Conservation (phyloP, 2,329 filamentous ascomycete species). For the Myotisia sp. region DNA sequence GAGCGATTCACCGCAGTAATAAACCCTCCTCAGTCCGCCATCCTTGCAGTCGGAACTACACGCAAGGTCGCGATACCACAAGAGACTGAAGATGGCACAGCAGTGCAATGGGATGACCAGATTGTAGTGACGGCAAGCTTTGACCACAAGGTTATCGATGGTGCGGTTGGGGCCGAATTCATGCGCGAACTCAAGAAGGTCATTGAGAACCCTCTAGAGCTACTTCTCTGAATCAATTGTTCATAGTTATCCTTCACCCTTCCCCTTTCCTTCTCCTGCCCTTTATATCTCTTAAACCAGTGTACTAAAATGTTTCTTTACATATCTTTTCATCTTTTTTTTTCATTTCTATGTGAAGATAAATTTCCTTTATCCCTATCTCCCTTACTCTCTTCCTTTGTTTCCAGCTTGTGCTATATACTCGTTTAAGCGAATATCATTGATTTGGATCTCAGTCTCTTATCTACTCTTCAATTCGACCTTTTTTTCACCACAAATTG, state of each 20-base stretch:
- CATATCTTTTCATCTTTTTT: not conserved
- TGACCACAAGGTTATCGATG: slow-evolving; percentile 97
- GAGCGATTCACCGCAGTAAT: slow-evolving; percentile 97
- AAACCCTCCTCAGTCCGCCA: slow-evolving; percentile 94
- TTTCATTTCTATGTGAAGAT: not conserved
- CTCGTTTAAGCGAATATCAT: slow-evolving; percentile 4
- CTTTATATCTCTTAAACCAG: slow-evolving; percentile 2
- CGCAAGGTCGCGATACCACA: slow-evolving; percentile 86
- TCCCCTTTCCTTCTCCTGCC: not conserved
- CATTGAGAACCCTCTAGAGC: slow-evolving; percentile 89
- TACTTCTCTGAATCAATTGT: slow-evolving; percentile 55
- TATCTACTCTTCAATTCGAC: not conserved
- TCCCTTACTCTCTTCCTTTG: slow-evolving; percentile 3
- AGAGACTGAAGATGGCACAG: slow-evolving; percentile 68
- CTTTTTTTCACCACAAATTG: not conserved
- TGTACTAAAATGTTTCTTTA: slow-evolving; percentile 3
- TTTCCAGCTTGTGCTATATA: slow-evolving; percentile 5
- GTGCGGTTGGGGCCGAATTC: slow-evolving; percentile 91
- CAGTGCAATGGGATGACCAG: slow-evolving; percentile 89
- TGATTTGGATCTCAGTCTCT: not conserved
- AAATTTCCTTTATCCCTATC: not conserved
- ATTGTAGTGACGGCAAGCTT: slow-evolving; percentile 91
- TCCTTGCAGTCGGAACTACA: slow-evolving; percentile 85
- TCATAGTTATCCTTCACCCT: not conserved
- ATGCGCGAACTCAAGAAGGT: slow-evolving; percentile 95